Base-by-base conservation (phyloP, 2,329 filamentous ascomycete genomes). In the Dendryphion nanum region DNA sequence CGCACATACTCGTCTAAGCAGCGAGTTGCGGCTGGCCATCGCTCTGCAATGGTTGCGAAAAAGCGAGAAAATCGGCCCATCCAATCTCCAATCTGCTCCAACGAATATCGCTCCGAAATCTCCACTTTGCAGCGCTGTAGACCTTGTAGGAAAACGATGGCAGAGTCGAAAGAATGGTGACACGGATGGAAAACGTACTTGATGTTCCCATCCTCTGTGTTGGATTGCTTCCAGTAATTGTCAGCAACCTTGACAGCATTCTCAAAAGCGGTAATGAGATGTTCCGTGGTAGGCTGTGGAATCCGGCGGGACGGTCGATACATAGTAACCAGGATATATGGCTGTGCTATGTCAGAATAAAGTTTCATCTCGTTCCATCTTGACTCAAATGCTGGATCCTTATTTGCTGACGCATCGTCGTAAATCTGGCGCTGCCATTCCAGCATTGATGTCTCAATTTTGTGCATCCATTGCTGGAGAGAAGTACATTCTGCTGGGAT, bases 161-260 rank as follows among this genome's bases (percentile, higher is more conserved):
- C 61, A 21, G 51, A 56, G 10, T 55, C 55, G 46, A 63, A 64
- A 2, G 59, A 53, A 29, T 65, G 59, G 26, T 65, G 61, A 17
- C 59, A 63, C 12, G 61, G 59, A 38, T 65, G 61, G 34, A 65
- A 65, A 13, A 65, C 61, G 36, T 65, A 65, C 52, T 64, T 65
- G 42, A 63, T 63, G 35, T 57, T 53, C 10, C 61, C 61, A 18
- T 52, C 53, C 24, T 57, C 55, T 28, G 56, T 53, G 30, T 63
- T 59, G 21, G 52, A 52, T 43, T 65, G 61, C 21, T 52, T 47
- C 35, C 51, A 57, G 30, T 64, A 65, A 6, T 56, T 57, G 10
- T 57, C 52, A 4, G 61, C 61, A n/a, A 64, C 56, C 21, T 55
- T 46, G 18, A 63, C 56, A 31, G 59, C 51, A 31, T 52, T 55